A percentile compares a stretch with the other conserved stretches of the same genome.
Evolutionary conservation across 768 basidiomycete genomes (phyloP).

Genomic region (Suillus americanus): DNA sequence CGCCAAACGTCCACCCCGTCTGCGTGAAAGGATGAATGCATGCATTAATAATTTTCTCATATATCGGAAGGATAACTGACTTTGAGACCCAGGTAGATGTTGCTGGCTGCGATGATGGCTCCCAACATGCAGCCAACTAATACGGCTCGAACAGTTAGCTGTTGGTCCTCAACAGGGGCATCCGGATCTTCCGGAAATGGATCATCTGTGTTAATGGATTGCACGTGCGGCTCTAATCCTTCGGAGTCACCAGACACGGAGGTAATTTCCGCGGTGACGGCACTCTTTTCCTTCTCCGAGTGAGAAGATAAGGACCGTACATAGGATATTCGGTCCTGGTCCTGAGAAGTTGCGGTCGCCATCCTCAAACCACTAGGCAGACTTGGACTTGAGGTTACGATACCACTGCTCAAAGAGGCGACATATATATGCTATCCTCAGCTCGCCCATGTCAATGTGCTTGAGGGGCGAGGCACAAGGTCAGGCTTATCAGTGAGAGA

Average conservation of each 20-base stretch:
- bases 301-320: background rate
- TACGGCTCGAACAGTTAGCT: slow-evolving; percentile 49
- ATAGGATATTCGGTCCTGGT: background rate
- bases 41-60: background rate
- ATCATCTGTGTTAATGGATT: slow-evolving; percentile 15
- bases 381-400: background rate
- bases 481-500: background rate
- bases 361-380: background rate
- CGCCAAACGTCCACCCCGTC: slow-evolving; percentile 65
- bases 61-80: background rate
- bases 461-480: background rate
- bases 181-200: slow-evolving; percentile 54
- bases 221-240: background rate
- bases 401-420: background rate
- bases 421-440: background rate
- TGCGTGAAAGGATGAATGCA: background rate
- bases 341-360: background rate
- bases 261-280: background rate
- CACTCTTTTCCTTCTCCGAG: background rate
- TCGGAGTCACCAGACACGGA: background rate
- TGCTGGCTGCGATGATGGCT: slow-evolving; percentile 56
- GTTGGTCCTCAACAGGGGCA: slow-evolving; percentile 44
- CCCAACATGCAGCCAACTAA: slow-evolving; percentile 49
- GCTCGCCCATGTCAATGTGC: background rate
- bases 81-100: slow-evolving; percentile 68